phyloP scores from a whole-genome alignment of 768 basidiomycete genomes.

The Lactarius indigo region DNA sequence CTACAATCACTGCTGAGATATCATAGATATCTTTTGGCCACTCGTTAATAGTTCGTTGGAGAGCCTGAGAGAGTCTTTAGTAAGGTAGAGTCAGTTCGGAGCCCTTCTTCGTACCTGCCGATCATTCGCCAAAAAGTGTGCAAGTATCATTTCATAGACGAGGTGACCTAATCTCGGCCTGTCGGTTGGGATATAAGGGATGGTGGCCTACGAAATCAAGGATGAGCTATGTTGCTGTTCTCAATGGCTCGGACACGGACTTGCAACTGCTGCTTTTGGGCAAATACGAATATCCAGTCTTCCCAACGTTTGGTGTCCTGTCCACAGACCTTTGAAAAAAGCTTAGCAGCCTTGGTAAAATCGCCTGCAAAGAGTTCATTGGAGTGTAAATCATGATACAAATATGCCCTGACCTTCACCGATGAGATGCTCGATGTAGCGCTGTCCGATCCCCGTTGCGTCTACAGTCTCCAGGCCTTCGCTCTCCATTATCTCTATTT shows the following conservation, averaged over 20 bases:
- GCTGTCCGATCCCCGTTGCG: constrained; percentile 71
- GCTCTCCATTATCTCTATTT: constrained; percentile 54
- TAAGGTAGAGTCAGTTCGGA: neutral
- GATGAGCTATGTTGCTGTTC: neutral
- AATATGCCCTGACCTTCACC: constrained; percentile 54
- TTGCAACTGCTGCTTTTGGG: constrained; percentile 73
- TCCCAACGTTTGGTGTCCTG: constrained; percentile 87
- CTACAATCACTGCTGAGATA: constrained; percentile 80
- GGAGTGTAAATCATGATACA: neutral
- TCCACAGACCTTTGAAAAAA: constrained; percentile 84
- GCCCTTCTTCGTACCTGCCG: constrained; percentile 46
- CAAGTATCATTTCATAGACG: constrained; percentile 95
- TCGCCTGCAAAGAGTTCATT: constrained; percentile 40
- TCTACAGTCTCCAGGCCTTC: constrained; percentile 42
- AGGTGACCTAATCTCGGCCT: constrained; percentile 75
- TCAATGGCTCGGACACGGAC: constrained; percentile 39
- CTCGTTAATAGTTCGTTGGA: constrained; percentile 72
- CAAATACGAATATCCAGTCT: constrained; percentile 90
- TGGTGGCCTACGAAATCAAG: constrained; percentile 57
- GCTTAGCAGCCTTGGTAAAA: constrained; percentile 73
- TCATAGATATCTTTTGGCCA: constrained; percentile 96
- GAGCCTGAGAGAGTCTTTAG: constrained; percentile 43
- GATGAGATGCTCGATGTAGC: constrained; percentile 84
- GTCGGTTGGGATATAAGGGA: constrained; percentile 84
- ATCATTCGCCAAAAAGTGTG: constrained; percentile 78